Evolutionary conservation across 306 rosid genomes (phyloP).

Genomic region (Vigna nakashimae): DNA sequence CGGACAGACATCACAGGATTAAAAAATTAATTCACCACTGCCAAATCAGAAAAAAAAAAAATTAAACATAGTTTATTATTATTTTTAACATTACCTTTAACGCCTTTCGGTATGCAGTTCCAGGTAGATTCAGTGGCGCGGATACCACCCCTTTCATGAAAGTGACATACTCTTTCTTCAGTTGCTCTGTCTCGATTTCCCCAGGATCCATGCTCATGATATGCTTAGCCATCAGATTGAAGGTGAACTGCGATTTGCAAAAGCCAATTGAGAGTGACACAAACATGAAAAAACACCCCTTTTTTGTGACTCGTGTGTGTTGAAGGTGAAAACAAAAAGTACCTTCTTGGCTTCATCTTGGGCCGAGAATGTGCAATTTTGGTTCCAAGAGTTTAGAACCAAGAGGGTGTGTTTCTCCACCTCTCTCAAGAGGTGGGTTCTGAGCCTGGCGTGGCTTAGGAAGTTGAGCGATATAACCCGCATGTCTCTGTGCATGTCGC

Average conservation of each 20-base stretch:
- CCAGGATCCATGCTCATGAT: constrained; percentile 96
- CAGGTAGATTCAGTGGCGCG: constrained; percentile 87
- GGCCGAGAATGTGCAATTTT: constrained; percentile 71
- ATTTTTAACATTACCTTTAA: constrained; percentile 57
- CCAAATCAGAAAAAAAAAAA: neutral
- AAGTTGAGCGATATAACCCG: constrained; percentile 83
- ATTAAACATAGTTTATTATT: neutral
- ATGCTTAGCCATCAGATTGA: constrained; percentile 92
- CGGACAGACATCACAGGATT: neutral
- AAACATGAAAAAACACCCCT: neutral
- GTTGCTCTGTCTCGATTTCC: constrained; percentile 76
- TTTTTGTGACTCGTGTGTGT: neutral
- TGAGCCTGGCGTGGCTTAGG: constrained; percentile 82
- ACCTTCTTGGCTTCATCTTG: constrained; percentile 96
- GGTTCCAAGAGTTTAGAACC: constrained; percentile 74
- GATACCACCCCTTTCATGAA: constrained; percentile 98
- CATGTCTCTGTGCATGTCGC: constrained; percentile 99
- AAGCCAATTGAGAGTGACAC: neutral
- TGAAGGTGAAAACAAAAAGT: neutral
- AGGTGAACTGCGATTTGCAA: constrained; percentile 74
- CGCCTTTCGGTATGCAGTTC: constrained; percentile 91
- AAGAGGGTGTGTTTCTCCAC: constrained; percentile 80
- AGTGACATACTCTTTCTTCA: constrained; percentile 83
- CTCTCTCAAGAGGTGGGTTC: constrained; percentile 71
- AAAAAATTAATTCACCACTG: neutral